phyloP scores from a whole-genome alignment of 768 basidiomycete genomes.

The Pisolithus sp. region DNA sequence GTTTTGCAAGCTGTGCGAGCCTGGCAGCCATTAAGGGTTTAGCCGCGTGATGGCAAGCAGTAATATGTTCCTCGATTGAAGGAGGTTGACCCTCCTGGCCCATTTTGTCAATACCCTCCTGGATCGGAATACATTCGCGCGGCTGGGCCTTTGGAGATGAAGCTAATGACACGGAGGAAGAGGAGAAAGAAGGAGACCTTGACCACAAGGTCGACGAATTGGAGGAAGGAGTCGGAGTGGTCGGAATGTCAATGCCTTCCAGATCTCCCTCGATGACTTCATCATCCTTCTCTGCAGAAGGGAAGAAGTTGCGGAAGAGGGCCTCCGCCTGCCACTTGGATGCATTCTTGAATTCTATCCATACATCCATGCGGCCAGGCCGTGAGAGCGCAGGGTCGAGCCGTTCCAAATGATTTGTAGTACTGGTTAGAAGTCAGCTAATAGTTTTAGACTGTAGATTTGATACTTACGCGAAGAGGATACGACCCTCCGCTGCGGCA shows the following conservation, averaged over 20 bases:
- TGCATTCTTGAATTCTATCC: constrained; percentile 86
- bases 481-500: constrained; percentile 78
- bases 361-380: constrained; percentile 89
- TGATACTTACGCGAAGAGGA: constrained; percentile 74
- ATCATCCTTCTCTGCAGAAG: constrained; percentile 53
- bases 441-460: not conserved
- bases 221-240: constrained; percentile 31
- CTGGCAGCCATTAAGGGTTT: constrained; percentile 60
- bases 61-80: constrained; percentile 53
- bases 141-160: constrained; percentile 25
- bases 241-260: constrained; percentile 39
- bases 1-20: constrained; percentile 62
- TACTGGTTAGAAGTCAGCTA: constrained; percentile 35
- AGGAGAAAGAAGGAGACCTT: constrained; percentile 39
- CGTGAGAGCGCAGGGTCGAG: constrained; percentile 89
- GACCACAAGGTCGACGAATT: constrained; percentile 44
- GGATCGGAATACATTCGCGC: constrained; percentile 10
- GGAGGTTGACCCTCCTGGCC: constrained; percentile 62
- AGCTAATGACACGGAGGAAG: constrained; percentile 35
- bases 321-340: constrained; percentile 81
- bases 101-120: constrained; percentile 41
- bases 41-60: constrained; percentile 53
- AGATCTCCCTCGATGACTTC: constrained; percentile 35
- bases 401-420: constrained; percentile 86
- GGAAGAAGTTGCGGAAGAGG: constrained; percentile 89